Evolutionary conservation across 169 alveolate species (phyloP), one percentile per base, ranked within the genome.

Genomic region (Babesia bovis): DNA sequence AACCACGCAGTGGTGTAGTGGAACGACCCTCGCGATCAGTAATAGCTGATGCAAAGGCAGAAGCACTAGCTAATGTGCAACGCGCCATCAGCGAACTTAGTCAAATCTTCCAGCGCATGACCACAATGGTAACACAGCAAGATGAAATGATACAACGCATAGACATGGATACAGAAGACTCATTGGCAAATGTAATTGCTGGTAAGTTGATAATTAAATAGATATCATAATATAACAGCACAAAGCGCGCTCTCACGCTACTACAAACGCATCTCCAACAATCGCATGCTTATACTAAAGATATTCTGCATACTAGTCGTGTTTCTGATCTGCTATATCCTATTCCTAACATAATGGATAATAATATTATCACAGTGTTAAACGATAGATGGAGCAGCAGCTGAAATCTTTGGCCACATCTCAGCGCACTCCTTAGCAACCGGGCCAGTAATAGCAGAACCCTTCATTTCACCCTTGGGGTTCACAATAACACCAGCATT

Each of bases 381-480:
- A 83, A 96, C 96, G 75, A 97, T 96, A 40, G 99, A 96, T 32
- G 99, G 98, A 35, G 99, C 98, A 49, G 98, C 97, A 32, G 99
- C 95, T 35, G 99, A 96, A 72, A 98, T 95, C 93, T 97, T 98
- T 57, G 99, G 99, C 99, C 99, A 98, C 55, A 98, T 83, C 85
- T 98, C 99, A 19, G 99, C 99, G 84, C 99, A 97, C 86, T 98
- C 99, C 92, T 97, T 97, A 57, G 98, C 99, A 81, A 98, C 99
- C 28, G 99, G 99, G 50, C 99, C 99, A 25, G 98, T 94, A 83
- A 98, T 96, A 50, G 99, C 99, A 3, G 99, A 96, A 56, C 99
- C 99, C 88, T 98, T 98, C 99, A 98, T 98, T 91, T 98, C 99
- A 52, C 99, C 99, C 95, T 98, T 98, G 87, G 97, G 98, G 90